Conservation (phyloP, 805 yeast species). For the Candida tallmaniae region DNA sequence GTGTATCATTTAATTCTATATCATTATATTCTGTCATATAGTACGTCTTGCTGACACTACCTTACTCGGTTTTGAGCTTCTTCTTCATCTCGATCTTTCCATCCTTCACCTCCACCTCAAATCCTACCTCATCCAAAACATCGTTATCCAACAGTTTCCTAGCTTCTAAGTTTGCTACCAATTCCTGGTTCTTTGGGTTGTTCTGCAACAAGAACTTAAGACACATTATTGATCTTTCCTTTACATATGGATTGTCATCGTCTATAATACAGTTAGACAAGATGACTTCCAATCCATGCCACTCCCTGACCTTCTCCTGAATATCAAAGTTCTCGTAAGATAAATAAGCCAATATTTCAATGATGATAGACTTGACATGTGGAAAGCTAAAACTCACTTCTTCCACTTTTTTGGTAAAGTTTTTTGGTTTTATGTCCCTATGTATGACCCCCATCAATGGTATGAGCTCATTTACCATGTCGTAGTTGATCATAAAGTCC, state of each 20-base stretch:
- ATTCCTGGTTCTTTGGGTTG: conserved; percentile 67
- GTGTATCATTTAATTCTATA: not conserved
- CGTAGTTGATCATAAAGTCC: conserved; percentile 38
- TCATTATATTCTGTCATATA: not conserved
- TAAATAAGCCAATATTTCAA: conserved; percentile 62
- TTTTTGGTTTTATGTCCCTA: conserved; percentile 29
- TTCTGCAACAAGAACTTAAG: conserved; percentile 60
- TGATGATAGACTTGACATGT: conserved; percentile 56
- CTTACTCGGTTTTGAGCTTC: conserved; percentile 1
- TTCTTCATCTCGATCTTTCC: conserved; percentile 63
- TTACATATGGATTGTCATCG: conserved; percentile 80
- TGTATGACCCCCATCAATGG: conserved; percentile 39
- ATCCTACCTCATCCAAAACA: conserved; percentile 65
- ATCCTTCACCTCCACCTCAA: conserved; percentile 63
- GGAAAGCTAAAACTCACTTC: conserved; percentile 32
- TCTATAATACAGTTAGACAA: conserved; percentile 83
- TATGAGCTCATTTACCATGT: conserved; percentile 31
- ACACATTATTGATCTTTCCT: conserved; percentile 81
- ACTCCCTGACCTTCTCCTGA: conserved; percentile 64
- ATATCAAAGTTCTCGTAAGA: conserved; percentile 46
- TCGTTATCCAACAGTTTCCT: conserved; percentile 55
- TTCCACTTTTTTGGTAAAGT: conserved; percentile 22
- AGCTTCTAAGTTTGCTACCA: conserved; percentile 78
- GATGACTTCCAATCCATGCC: conserved; percentile 66
- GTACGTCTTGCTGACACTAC: too few species aligned